Conservation (phyloP, 2,329 filamentous ascomycete species). For the Penicillium nordicum region DNA sequence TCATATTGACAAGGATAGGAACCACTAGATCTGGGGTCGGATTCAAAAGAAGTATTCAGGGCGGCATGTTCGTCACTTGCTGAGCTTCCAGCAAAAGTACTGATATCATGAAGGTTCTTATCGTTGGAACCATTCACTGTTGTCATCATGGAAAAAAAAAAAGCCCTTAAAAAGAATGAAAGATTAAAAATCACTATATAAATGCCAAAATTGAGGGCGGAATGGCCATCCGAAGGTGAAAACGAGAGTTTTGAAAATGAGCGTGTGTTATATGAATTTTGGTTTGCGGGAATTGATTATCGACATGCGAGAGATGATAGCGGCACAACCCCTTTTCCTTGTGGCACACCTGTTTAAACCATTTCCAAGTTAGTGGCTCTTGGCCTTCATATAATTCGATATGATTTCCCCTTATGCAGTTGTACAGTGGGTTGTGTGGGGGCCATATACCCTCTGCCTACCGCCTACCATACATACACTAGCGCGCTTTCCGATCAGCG, state of each 20-base stretch:
- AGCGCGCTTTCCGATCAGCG: not conserved
- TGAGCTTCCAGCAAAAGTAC: not conserved
- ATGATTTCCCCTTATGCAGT: not conserved
- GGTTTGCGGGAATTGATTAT: slow-evolving; percentile 4
- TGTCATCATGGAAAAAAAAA: not conserved
- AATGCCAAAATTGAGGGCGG: not conserved
- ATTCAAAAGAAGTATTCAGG: not conserved
- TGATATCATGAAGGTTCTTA: slow-evolving; percentile 2
- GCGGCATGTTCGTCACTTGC: not conserved
- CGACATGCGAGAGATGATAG: not conserved
- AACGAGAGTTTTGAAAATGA: slow-evolving; percentile 2
- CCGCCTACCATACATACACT: not conserved
- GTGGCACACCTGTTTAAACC: not conserved
- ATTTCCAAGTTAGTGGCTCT: not conserved
- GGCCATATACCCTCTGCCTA: not conserved
- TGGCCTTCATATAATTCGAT: slow-evolving; percentile 2
- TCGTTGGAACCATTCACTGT: slow-evolving; percentile 4
- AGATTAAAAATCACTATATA: not conserved
- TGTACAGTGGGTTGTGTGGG: not conserved
- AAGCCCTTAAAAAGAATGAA: not conserved
- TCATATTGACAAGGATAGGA: slow-evolving; percentile 1
- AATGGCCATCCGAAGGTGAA: slow-evolving; percentile 1
- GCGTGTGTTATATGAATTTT: slow-evolving; percentile 1
- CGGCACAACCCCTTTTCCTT: slow-evolving; percentile 1
- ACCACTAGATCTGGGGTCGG: not conserved